These are phyloP conservation scores for Astragalus glycyphyllos DNA, from an alignment of 306 rosid species.

Conservation along the genomic window DNA sequence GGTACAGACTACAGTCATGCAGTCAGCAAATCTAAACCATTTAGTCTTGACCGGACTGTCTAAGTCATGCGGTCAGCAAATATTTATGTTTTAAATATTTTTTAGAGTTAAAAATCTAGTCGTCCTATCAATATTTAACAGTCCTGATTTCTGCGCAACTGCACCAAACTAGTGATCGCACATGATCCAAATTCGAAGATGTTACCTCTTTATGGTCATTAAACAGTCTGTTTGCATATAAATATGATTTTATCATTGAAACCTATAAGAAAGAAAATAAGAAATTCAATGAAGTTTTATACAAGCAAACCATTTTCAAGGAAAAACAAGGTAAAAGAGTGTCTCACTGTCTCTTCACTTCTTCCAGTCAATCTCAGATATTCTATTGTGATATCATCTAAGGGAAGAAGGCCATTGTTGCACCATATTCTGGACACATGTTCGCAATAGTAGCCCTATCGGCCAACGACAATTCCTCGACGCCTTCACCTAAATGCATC, in stretches of 20 bases:
- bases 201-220: conserved; percentile 66
- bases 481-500: conserved; percentile 64
- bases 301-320: conserved; percentile 3
- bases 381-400: conserved; percentile 70
- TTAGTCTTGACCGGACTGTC: no score
- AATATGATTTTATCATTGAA: conserved; percentile 63
- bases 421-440: conserved; percentile 84
- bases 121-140: no score
- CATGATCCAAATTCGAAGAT: not conserved
- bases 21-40: no score
- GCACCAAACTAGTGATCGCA: no score
- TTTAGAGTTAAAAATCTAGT: no score
- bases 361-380: conserved; percentile 74
- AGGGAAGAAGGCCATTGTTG: conserved; percentile 86
- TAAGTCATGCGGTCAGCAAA: no score
- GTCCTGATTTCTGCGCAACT: no score
- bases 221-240: conserved; percentile 71
- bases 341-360: conserved; percentile 63
- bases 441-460: conserved; percentile 82
- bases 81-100: no score
- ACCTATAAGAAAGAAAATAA: conserved; percentile 49
- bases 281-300: not conserved
- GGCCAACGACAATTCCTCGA: conserved; percentile 61
- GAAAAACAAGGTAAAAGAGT: not conserved
- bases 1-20: no score